Conservation (phyloP, 2,329 filamentous ascomycete species). For the Xylaria sp. region DNA sequence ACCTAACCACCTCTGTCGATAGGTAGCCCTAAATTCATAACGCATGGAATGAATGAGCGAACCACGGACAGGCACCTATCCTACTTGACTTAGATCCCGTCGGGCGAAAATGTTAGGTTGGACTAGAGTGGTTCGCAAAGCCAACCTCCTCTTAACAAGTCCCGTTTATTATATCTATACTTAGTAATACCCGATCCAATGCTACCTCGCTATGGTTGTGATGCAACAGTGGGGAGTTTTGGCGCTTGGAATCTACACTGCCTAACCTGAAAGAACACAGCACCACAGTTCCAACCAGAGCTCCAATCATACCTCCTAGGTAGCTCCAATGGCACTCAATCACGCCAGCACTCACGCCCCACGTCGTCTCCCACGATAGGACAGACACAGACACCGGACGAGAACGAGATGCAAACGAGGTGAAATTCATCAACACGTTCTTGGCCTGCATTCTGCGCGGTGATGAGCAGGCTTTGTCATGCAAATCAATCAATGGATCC, state of each 20-base stretch:
- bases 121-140: constrained; percentile 12
- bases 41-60: neutral
- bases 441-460: constrained; percentile 36
- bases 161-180: constrained; percentile 15
- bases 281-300: neutral
- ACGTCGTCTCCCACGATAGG: constrained; percentile 4
- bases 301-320: too few relatives aligned
- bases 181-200: constrained; percentile 23
- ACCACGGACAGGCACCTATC: too few relatives aligned
- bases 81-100: constrained; percentile 3
- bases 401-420: constrained; percentile 23
- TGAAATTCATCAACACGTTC: constrained; percentile 21
- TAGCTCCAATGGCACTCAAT: constrained; percentile 16
- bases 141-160: constrained; percentile 8
- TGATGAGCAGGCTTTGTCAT: constrained; percentile 38
- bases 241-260: constrained; percentile 1
- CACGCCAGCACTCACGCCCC: constrained; percentile 27
- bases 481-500: constrained; percentile 42
- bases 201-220: constrained; percentile 13
- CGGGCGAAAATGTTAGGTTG: constrained; percentile 7
- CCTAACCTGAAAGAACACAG: neutral
- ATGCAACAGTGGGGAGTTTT: constrained; percentile 19
- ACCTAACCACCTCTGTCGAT: neutral
- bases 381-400: neutral
- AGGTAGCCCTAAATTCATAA: neutral